Evolutionary conservation across 179 eudicot species (phyloP).

Genomic region (Spinacia oleracea): DNA sequence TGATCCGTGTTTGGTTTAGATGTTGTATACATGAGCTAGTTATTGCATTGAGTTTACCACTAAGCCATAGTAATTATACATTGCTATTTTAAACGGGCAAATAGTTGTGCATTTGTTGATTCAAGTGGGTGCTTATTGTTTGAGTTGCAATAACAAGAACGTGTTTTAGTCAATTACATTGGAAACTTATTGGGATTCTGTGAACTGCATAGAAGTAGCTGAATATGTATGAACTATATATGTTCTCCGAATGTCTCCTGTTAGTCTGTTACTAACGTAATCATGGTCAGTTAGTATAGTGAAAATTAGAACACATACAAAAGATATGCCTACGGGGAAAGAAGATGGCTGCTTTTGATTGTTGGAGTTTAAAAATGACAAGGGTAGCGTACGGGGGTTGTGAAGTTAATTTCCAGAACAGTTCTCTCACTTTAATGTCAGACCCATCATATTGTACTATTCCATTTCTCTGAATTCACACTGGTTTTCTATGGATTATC

Average conservation of each 20-base stretch:
- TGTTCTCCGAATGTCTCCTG: neutral
- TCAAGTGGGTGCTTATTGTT: neutral
- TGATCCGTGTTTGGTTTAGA: too few relatives aligned
- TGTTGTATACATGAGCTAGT: too few relatives aligned
- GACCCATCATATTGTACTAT: neutral
- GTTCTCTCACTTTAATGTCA: neutral
- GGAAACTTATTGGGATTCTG: neutral
- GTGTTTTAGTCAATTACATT: neutral
- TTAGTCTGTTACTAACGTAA: neutral
- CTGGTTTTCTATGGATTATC: slow-evolving; percentile 30
- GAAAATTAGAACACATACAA: neutral
- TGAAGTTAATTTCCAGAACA: neutral
- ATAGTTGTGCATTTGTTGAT: neutral
- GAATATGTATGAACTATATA: neutral
- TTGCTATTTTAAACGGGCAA: too few relatives aligned
- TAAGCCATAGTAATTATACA: too few relatives aligned
- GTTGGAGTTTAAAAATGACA: neutral
- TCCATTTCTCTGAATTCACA: neutral
- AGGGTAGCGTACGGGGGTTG: neutral
- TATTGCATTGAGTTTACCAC: too few relatives aligned
- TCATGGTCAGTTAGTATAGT: neutral
- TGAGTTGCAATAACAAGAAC: neutral
- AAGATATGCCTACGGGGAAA: neutral
- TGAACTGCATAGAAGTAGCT: neutral
- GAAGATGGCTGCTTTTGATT: neutral